Conservation (phyloP, 306 rosid species). For the Vigna mungo region DNA sequence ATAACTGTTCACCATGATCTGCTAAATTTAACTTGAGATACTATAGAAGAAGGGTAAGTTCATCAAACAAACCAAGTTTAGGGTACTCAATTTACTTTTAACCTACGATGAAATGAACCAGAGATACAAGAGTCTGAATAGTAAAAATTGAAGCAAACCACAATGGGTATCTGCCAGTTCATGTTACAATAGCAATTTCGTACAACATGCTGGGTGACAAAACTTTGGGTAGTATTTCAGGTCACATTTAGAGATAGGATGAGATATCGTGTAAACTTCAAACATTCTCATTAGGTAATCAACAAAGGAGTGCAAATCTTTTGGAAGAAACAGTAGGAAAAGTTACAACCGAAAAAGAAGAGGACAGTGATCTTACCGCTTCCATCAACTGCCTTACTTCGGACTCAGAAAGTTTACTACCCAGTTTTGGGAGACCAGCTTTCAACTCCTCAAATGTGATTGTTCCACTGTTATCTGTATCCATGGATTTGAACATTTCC, state of each 20-base stretch:
- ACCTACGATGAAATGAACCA: neutral
- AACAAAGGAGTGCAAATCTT: constrained; percentile 16
- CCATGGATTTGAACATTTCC: constrained; percentile 99
- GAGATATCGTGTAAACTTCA: constrained; percentile 4
- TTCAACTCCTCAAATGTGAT: constrained; percentile 93
- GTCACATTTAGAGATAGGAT: constrained; percentile 11
- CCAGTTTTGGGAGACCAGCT: constrained; percentile 94
- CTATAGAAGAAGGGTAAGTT: neutral
- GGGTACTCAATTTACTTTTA: neutral
- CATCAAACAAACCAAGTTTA: neutral
- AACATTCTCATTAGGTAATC: constrained; percentile 21
- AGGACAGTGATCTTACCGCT: constrained; percentile 67
- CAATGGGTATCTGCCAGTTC: constrained; percentile 16
- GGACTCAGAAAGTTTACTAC: constrained; percentile 91
- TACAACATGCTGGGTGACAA: neutral
- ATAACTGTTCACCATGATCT: neutral
- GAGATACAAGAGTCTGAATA: neutral
- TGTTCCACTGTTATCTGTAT: constrained; percentile 97
- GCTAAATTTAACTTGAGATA: neutral
- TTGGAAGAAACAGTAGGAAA: constrained; percentile 14
- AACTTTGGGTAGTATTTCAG: constrained; percentile 18
- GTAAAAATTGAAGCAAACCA: neutral
- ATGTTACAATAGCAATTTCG: constrained; percentile 2
- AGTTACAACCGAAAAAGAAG: constrained; percentile 14
- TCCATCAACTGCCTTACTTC: constrained; percentile 96